Evolutionary conservation across 1,139 yeast species (phyloP).

Genomic region (Hansenula sp.): DNA sequence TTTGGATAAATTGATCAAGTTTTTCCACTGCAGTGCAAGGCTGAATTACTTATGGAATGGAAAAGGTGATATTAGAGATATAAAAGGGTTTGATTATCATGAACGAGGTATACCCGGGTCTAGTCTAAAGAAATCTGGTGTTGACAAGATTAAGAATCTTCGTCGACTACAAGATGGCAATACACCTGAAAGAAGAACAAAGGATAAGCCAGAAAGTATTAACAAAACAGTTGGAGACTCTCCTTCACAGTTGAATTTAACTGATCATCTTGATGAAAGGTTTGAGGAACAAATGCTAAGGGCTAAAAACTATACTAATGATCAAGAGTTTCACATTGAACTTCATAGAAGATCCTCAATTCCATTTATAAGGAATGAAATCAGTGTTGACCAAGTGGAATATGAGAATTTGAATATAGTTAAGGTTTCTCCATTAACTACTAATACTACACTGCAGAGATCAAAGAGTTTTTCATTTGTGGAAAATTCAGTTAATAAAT

Average conservation of each 20-base stretch:
- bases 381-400: constrained; percentile 26
- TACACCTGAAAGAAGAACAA: background rate
- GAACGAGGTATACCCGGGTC: constrained; percentile 13
- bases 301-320: background rate
- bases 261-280: background rate
- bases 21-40: constrained; percentile 39
- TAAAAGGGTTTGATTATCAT: constrained; percentile 20
- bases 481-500: constrained; percentile 32
- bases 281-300: background rate
- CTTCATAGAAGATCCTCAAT: constrained; percentile 42
- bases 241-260: background rate
- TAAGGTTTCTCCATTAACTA: constrained; percentile 3
- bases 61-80: constrained; percentile 31
- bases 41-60: constrained; percentile 48
- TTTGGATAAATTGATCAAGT: constrained; percentile 38
- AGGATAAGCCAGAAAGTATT: background rate
- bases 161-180: constrained; percentile 17
- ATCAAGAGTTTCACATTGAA: constrained; percentile 17
- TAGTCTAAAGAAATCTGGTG: constrained; percentile 22
- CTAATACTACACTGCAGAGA: constrained; percentile 15
- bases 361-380: constrained; percentile 33
- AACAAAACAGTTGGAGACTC: background rate
- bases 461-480: constrained; percentile 42
- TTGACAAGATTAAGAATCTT: constrained; percentile 26
- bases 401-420: constrained; percentile 21